phyloP scores from a whole-genome alignment of 1,139 yeast species.

The Geotrichum macrosporum region DNA sequence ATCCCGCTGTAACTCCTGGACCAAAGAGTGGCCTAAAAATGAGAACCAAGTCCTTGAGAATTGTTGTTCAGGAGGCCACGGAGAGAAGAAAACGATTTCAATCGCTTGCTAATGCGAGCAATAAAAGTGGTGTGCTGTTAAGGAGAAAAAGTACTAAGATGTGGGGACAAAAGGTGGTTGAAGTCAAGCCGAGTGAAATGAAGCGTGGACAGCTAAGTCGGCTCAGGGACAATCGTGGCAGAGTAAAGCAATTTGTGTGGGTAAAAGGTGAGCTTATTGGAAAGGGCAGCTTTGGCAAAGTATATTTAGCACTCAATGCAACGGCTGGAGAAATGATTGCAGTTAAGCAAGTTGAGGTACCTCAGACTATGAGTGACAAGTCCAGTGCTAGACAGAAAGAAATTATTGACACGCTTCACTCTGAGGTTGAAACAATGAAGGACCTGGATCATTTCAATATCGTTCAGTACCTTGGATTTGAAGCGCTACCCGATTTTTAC shows the following conservation, averaged over 20 bases:
- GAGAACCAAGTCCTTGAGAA: constrained; percentile 76
- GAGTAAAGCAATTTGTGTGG: constrained; percentile 89
- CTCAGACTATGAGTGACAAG: constrained; percentile 46
- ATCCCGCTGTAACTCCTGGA: not conserved
- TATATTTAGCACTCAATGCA: constrained; percentile 84
- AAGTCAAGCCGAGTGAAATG: constrained; percentile 73
- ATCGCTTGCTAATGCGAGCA: constrained; percentile 33
- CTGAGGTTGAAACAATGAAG: constrained; percentile 91
- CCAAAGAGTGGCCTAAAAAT: constrained; percentile 15
- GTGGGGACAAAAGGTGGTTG: constrained; percentile 96
- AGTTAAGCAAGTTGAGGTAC: constrained; percentile 86
- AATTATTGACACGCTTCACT: constrained; percentile 75
- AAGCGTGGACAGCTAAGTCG: constrained; percentile 54
- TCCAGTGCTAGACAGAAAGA: constrained; percentile 47
- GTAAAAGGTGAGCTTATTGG: constrained; percentile 96
- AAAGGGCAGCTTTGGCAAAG: constrained; percentile 96
- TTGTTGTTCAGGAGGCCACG: constrained; percentile 89
- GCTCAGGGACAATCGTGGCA: constrained; percentile 59
- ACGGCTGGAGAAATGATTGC: constrained; percentile 99
- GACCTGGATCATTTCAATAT: constrained; percentile 91
- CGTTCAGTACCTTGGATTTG: constrained; percentile 94
- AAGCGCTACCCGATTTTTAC: constrained; percentile 67
- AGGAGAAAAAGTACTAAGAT: constrained; percentile 83
- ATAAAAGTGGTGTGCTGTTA: constrained; percentile 38
- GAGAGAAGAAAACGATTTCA: constrained; percentile 47